A percentile compares a stretch with the other conserved stretches of the same genome.
Evolutionary conservation across 2,329 filamentous ascomycete genomes (phyloP).

Genomic region (Xylogone sp.): DNA sequence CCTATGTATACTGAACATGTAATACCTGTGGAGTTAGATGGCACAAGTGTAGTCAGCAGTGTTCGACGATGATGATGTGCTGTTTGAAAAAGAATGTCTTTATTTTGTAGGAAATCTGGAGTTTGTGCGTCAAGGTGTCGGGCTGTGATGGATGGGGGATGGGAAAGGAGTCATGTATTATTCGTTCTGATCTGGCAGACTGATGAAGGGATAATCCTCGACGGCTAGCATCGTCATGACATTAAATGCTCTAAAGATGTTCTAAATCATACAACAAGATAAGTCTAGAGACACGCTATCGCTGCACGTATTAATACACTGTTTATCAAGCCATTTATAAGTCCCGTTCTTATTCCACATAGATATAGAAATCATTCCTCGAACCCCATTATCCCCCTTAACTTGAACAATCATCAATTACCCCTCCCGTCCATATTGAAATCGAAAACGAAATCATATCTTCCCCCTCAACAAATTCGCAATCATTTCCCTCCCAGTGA

Average conservation of each 20-base stretch:
- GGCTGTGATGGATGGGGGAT: too few species aligned
- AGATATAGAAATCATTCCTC: background rate
- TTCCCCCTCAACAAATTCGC: slow-evolving; percentile 67
- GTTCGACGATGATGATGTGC: background rate
- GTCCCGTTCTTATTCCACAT: background rate
- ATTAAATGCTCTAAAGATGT: background rate
- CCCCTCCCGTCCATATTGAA: too few species aligned
- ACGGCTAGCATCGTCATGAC: background rate
- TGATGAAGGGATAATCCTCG: background rate
- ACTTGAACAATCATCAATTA: too few species aligned
- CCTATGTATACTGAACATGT: background rate
- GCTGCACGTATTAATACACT: background rate
- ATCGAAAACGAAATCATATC: slow-evolving; percentile 40
- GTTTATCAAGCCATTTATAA: background rate
- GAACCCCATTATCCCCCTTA: too few species aligned
- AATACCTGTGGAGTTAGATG: background rate
- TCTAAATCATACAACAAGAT: background rate
- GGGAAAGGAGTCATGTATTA: background rate
- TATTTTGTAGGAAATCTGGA: too few species aligned
- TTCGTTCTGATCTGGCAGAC: background rate
- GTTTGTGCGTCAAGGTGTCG: too few species aligned
- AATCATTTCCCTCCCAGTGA: slow-evolving; percentile 76
- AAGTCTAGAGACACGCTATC: background rate
- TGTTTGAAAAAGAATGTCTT: background rate
- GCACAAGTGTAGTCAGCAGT: background rate